Evolutionary conservation across 1,139 yeast species (phyloP), one percentile per base, ranked within the genome.

Genomic region (Hansenula anomala): DNA sequence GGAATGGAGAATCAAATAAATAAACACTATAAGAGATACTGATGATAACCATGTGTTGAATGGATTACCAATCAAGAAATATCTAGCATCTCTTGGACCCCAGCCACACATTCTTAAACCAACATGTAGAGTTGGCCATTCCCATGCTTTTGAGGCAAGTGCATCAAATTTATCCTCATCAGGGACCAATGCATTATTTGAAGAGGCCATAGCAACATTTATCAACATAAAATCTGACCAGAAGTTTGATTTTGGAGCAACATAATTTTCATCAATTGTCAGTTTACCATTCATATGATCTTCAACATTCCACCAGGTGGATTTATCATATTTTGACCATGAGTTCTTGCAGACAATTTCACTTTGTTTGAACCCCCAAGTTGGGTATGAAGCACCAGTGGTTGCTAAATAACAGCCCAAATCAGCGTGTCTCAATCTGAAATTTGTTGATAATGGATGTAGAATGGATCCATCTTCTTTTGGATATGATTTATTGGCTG

Each of bases 361-460:
- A 19, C 89, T 88, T 60, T 84, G 94, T 45, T 76, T 78, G 60
- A 77, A 84, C 1, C 94, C 94, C 94, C 94, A 84, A 1, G 80
- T 64, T 4, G 94, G 94, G 51, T 79, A 81, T 1, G 85, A 61
- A 38, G 68, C 62, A 8, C 92, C 92, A 0, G 89, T 78, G 0
- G 89, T 80, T 7, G 88, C 81, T 47, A 84, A 64, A 54, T 83
- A 84, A 54, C 94, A 84, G 3, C 89, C 90, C 36, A 83, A 55
- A 1, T 58, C 71, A 42, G 72, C 73, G 55, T 83, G 85, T 46
- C 66, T 73, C 38, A 84, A 60, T 54, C 89, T 69, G 56, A 83
- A 81, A 42, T 76, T 75, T 3, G 92, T 81, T 1, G 89, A 78
- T 11, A 83, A 63, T 6, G 90, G 89, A 54, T 83, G 92, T 3